Conservation (phyloP, 2,329 filamentous ascomycete genomes). For the Exophiala calicioides region DNA sequence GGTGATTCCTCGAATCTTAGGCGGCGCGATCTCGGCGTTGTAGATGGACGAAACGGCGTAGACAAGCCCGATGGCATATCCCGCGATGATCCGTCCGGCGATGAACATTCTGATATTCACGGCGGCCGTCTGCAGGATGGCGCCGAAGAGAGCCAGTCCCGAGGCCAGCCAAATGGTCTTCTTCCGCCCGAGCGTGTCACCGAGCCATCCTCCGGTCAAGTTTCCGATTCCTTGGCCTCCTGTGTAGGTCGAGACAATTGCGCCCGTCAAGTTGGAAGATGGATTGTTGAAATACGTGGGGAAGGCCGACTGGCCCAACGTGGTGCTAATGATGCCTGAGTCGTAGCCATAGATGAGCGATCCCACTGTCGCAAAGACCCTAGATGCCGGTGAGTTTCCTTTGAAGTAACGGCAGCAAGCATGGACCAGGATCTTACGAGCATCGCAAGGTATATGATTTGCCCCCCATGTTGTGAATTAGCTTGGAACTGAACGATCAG, state of each 20-base stretch:
- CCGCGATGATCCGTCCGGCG: conserved; percentile 17
- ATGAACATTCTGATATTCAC: conserved; percentile 15
- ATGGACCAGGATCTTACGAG: no score
- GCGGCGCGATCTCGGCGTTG: conserved; percentile 18
- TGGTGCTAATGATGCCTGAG: conserved; percentile 37
- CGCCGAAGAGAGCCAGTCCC: not conserved
- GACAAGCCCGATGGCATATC: conserved; percentile 14
- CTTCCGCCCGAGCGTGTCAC: conserved; percentile 15
- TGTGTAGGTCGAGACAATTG: conserved; percentile 41
- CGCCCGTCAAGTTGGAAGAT: conserved; percentile 32
- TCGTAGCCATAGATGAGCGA: conserved; percentile 39
- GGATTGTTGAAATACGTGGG: conserved; percentile 32
- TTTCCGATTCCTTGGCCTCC: conserved; percentile 36
- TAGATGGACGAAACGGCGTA: conserved; percentile 6
- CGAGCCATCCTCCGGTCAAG: conserved; percentile 2
- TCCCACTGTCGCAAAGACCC: conserved; percentile 11
- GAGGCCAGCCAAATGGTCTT: conserved; percentile 10
- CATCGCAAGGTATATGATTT: no score
- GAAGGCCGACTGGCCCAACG: conserved; percentile 35
- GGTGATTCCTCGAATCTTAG: conserved; percentile 13
- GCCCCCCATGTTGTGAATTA: no score
- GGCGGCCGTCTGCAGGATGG: conserved; percentile 4
- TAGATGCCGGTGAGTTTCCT: no score
- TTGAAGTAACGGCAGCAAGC: no score
- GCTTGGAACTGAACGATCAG: no score